A percentile compares a stretch with the other conserved stretches of the same genome.
These are phyloP conservation scores for Candida easanensis DNA, from an alignment of 805 yeast species.

Conservation along the genomic window DNA sequence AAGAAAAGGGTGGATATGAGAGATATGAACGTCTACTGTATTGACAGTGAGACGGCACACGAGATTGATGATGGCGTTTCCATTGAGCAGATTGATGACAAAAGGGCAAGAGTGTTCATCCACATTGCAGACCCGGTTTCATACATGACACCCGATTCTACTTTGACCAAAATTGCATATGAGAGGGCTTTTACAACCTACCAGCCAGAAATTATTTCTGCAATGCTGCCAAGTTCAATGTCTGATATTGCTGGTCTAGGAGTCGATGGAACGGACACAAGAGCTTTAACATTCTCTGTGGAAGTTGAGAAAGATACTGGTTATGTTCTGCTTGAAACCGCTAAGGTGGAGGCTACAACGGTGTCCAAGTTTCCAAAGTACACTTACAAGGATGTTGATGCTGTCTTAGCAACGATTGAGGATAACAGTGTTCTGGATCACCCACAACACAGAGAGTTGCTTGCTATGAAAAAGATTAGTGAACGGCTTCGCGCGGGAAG, in stretches of 20 bases:
- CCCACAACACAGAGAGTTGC: constrained; percentile 32
- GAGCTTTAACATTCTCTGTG: constrained; percentile 47
- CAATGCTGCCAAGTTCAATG: constrained; percentile 67
- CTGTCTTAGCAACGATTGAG: constrained; percentile 33
- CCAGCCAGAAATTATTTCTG: constrained; percentile 59
- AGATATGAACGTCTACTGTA: constrained; percentile 65
- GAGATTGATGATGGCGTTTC: constrained; percentile 95
- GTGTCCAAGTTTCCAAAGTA: constrained; percentile 47
- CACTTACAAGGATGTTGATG: constrained; percentile 65
- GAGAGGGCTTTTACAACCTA: constrained; percentile 66
- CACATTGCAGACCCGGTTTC: constrained; percentile 91
- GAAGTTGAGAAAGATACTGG: constrained; percentile 28
- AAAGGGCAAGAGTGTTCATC: constrained; percentile 48
- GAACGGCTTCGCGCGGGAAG: constrained; percentile 26
- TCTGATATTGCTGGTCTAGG: constrained; percentile 54
- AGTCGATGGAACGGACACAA: constrained; percentile 35
- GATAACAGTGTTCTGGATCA: constrained; percentile 5
- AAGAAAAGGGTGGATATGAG: constrained; percentile 39
- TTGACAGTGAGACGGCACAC: constrained; percentile 75
- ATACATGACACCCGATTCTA: constrained; percentile 36
- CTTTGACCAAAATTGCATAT: constrained; percentile 53
- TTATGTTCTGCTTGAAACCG: constrained; percentile 23
- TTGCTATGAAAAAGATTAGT: constrained; percentile 33
- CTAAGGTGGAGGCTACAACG: constrained; percentile 38
- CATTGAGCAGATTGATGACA: constrained; percentile 34